Base-by-base conservation (phyloP, 352 stramenopile species). In the Phytophthora cajani region DNA sequence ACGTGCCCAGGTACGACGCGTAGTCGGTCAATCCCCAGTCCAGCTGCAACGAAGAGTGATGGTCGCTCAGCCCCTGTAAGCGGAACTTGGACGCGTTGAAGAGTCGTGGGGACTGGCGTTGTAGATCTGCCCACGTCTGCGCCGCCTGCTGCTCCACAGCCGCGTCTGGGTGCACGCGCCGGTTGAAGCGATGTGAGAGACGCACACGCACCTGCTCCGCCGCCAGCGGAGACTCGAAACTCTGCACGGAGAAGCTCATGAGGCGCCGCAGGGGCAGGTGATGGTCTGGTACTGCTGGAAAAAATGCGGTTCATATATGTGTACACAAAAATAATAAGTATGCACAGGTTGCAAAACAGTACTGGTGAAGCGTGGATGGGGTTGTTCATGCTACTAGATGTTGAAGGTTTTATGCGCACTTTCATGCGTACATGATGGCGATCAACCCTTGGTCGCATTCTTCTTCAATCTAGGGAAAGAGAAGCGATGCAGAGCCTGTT, bases 1-100 rank as follows among this genome's bases (percentile, higher is more conserved):
- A 96, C 42, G 79, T 89, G 47, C 84, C 84, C 55, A 96, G 32
- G 54, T 94, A 94, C 59, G 87, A 80, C 32, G 84, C 86, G 74
- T 96, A 96, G 69, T 91, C 80, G 0, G 82, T 91, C 17, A 93
- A 50, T 1, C 84, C 85, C 63, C 74, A 91, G 27, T 69, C 50
- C 25, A 89, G 64, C 27, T 54, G 61, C 2, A 89, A 63, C 25
- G 25, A 33, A 17, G 63, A 60, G 11, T 33, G 38, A 23, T 62
- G n/a, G 11, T 36, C 67, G 14, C 54, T 16, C 1, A 64, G 25
- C 16, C 11, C 23, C 0, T 66, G 40, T 9, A 78, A 77, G 17
- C 88, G 84, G 55, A 95, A 93, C 69, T 95, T 95, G 53, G 75
- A 74, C 11, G 73, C 88, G 64, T 95, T 94, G 67, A 95, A 95